Percentiles rank a stretch among this genome's conserved stretches.
These are phyloP conservation scores for Tephrocybe rancida DNA, from an alignment of 768 basidiomycete genomes.

Conservation along the genomic window DNA sequence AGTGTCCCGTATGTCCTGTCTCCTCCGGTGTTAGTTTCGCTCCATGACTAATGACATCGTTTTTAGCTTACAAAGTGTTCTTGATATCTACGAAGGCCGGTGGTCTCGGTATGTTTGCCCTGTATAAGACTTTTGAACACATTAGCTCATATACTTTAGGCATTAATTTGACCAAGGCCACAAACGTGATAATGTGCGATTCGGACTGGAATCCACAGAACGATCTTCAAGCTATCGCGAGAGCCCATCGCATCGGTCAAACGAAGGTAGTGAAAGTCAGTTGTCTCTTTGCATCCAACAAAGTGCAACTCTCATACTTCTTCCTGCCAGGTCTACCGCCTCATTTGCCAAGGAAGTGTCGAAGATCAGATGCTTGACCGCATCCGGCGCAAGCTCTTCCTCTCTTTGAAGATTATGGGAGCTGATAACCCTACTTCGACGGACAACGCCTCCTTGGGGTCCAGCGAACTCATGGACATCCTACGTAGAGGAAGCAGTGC, in stretches of 20 bases:
- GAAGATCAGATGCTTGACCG: conserved; percentile 79
- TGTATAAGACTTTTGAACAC: conserved; percentile 15
- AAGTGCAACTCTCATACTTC: not conserved
- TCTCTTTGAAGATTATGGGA: conserved; percentile 65
- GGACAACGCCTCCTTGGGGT: conserved; percentile 33
- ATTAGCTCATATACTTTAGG: conserved; percentile 40
- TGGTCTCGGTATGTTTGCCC: conserved; percentile 59
- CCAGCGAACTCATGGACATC: conserved; percentile 54
- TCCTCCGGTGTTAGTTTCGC: not conserved
- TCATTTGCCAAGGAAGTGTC: conserved; percentile 70
- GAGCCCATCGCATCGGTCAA: conserved; percentile 83
- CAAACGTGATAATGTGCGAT: conserved; percentile 82
- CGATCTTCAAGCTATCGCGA: conserved; percentile 84
- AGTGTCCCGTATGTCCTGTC: conserved; percentile 48
- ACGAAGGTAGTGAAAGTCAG: conserved; percentile 66
- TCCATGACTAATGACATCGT: conserved; percentile 2
- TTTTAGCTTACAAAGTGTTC: conserved; percentile 63
- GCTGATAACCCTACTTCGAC: conserved; percentile 28
- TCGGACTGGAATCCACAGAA: conserved; percentile 74
- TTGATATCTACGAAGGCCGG: conserved; percentile 74
- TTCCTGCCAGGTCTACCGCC: conserved; percentile 60
- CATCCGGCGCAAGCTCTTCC: conserved; percentile 69
- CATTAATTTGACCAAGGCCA: conserved; percentile 83
- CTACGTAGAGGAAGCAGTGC: conserved; percentile 61
- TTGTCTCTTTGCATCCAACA: not conserved